Conservation (phyloP, 495 filamentous ascomycete species). For the Podospora australis region DNA sequence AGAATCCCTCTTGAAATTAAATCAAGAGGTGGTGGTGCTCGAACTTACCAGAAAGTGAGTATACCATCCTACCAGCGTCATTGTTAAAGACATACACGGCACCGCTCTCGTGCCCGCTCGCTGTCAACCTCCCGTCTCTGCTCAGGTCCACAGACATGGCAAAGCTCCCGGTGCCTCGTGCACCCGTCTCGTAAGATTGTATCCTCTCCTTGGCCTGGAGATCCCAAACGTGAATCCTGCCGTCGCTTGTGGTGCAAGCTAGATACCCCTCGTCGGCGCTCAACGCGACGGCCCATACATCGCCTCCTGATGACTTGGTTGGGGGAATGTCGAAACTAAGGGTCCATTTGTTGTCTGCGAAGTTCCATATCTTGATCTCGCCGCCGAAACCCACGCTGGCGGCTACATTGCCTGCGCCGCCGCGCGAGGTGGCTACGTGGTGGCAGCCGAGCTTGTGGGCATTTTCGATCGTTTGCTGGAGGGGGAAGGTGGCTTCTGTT, state of each 20-base stretch:
- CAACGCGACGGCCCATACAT: slow-evolving; percentile 81
- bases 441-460: slow-evolving; percentile 86
- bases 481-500: slow-evolving; percentile 59
- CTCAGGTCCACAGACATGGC: slow-evolving; percentile 79
- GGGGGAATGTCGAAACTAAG: slow-evolving; percentile 28
- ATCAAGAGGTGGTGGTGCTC: not conserved
- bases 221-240: slow-evolving; percentile 86
- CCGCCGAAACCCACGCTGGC: slow-evolving; percentile 84
- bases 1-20: not conserved
- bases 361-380: slow-evolving; percentile 70
- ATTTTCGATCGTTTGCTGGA: slow-evolving; percentile 65
- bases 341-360: slow-evolving; percentile 51
- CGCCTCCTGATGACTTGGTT: slow-evolving; percentile 47
- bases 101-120: slow-evolving; percentile 88
- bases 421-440: slow-evolving; percentile 64
- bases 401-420: slow-evolving; percentile 55
- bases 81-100: slow-evolving; percentile 94
- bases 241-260: slow-evolving; percentile 74
- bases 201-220: slow-evolving; percentile 43
- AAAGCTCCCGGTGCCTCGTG: slow-evolving; percentile 54
- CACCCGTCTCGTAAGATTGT: slow-evolving; percentile 79
- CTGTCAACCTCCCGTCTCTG: slow-evolving; percentile 74
- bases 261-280: slow-evolving; percentile 76
- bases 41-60: slow-evolving; percentile 71
- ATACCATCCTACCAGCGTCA: slow-evolving; percentile 73